A percentile compares a stretch with the other conserved stretches of the same genome.
phyloP scores from a whole-genome alignment of 176 grass and related monocot genomes.

The Paspalum notatum region DNA sequence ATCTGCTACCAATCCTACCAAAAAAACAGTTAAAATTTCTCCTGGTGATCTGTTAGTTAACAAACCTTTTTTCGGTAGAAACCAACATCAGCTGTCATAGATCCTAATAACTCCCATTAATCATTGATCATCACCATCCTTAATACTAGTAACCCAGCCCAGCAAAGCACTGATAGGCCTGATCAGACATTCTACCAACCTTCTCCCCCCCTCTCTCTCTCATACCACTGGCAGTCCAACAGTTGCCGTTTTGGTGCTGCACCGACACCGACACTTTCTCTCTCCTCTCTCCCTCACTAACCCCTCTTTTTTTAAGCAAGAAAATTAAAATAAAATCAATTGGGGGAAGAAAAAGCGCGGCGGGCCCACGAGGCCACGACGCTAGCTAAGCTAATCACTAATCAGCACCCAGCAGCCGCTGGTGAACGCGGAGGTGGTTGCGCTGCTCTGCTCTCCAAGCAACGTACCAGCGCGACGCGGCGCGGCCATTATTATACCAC shows the following conservation, averaged over 20 bases:
- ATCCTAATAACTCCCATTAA: too few species aligned
- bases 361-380: too few species aligned
- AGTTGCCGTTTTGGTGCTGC: conserved; percentile 18
- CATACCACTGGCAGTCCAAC: background rate
- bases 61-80: too few species aligned
- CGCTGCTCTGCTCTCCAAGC: conserved; percentile 28
- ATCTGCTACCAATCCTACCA: too few species aligned
- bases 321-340: background rate
- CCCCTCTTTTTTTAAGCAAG: too few species aligned
- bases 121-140: background rate
- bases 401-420: background rate
- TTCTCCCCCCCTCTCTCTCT: background rate
- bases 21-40: too few species aligned
- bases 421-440: conserved; percentile 36
- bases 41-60: too few species aligned
- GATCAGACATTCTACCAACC: conserved; percentile 35
- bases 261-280: conserved; percentile 41
- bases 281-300: background rate
- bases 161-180: background rate
- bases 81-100: too few species aligned
- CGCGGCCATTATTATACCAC: conserved; percentile 40
- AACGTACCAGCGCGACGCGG: conserved; percentile 29
- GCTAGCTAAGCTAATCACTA: too few species aligned
- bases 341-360: too few species aligned
- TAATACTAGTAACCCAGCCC: background rate